Conservation (phyloP, 768 basidiomycete species). For the Daedaleopsis nitida region DNA sequence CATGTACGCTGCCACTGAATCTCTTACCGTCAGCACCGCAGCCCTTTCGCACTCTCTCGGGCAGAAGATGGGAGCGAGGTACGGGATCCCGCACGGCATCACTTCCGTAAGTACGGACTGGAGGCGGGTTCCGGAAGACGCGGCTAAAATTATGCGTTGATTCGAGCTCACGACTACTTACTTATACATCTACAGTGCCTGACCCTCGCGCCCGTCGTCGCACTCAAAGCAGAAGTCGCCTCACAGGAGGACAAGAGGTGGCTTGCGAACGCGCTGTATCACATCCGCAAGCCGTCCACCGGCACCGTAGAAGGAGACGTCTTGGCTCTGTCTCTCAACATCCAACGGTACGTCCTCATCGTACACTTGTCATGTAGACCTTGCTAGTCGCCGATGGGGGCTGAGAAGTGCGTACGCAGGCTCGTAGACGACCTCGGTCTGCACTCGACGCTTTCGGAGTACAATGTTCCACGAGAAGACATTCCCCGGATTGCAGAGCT, state of each 20-base stretch:
- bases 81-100: constrained; percentile 78
- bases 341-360: constrained; percentile 48
- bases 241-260: background rate
- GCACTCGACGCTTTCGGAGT: constrained; percentile 54
- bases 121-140: no score
- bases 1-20: background rate
- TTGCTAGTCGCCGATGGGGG: no score
- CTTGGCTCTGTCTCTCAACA: constrained; percentile 56
- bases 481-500: constrained; percentile 51
- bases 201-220: constrained; percentile 65
- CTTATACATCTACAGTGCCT: constrained; percentile 50
- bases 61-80: constrained; percentile 70
- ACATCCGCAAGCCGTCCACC: constrained; percentile 59
- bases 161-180: background rate
- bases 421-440: constrained; percentile 64
- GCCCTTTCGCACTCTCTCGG: constrained; percentile 77
- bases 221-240: constrained; percentile 48
- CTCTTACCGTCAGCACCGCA: constrained; percentile 44
- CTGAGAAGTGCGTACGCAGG: constrained; percentile 34
- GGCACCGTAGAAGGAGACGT: constrained; percentile 42
- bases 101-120: constrained; percentile 63
- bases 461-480: constrained; percentile 62
- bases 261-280: constrained; percentile 46
- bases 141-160: no score
- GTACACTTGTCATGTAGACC: background rate